Evolutionary conservation across 768 basidiomycete genomes (phyloP), one percentile per base, ranked within the genome.

Genomic region (Rhizopogon rudus): DNA sequence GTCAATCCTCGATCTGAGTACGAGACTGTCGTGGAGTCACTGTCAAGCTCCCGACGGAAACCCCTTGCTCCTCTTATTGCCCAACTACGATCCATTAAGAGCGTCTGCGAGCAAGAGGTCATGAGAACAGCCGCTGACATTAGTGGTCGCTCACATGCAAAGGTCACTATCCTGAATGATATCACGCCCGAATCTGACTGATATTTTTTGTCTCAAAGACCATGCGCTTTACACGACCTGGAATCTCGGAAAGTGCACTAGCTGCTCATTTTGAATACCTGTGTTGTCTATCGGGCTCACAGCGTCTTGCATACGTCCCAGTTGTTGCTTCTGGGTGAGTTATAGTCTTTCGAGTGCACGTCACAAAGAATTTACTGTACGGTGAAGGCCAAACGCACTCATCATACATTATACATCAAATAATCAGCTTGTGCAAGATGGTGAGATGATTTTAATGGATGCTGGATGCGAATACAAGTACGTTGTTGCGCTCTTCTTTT

Each of bases 381-480:
- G 28, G 39, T 60, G 48, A 35, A 95, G 93, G 29, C 78, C 88
- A 2, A 97, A 98, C 64, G 85, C 91, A 7, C 77, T 97, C 1
- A 86, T 91, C 41, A 93, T 99, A 57, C 97, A 99, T 64, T 98
- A 98, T 66, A 96, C 93, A 0, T 80, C 87, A 16, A 98, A 98
- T 68, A 86, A 96, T 66, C 89, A 91, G 55, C 62, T 88, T 17
- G 71, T 95, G 8, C 75, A 77, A 40, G 71, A 82, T 1, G 82
- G 77, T 17, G 94, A 98, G 61, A 75, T 92, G 61, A 75, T 97
- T 14, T 77, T 97, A 12, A 82, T 98, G 52, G 94, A 98, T 59
- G 94, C 93, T 2, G 94, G 92, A 43, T 94, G 93, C 64, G 93
- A 96, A 77, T 90, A 83, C 73, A 88, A 92, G 91, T 92, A 52